Percentiles rank a stretch among this genome's conserved stretches.
These are phyloP conservation scores for Darksidea phi DNA, from an alignment of 495 filamentous ascomycete species.

Conservation along the genomic window DNA sequence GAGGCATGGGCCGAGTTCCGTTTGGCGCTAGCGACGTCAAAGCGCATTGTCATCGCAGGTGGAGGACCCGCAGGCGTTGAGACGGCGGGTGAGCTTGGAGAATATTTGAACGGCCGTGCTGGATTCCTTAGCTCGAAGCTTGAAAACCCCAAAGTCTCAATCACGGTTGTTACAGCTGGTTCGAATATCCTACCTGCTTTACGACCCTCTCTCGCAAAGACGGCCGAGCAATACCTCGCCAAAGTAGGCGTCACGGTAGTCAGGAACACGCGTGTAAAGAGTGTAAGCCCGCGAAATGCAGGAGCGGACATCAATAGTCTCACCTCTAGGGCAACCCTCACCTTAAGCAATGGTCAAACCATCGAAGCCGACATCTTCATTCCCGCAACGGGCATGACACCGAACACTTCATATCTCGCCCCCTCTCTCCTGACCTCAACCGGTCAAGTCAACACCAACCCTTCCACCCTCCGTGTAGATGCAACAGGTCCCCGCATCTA, in stretches of 20 bases:
- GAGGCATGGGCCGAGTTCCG: constrained; percentile 48
- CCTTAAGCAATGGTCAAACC: constrained; percentile 41
- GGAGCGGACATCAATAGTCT: constrained; percentile 13
- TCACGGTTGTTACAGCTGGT: constrained; percentile 47
- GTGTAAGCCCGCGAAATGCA: constrained; percentile 23
- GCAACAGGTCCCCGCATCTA: constrained; percentile 49
- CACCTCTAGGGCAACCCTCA: constrained; percentile 35
- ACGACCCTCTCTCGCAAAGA: constrained; percentile 39
- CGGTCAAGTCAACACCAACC: constrained; percentile 47
- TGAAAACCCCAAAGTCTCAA: constrained; percentile 39
- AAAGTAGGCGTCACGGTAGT: constrained; percentile 49
- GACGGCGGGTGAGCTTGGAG: constrained; percentile 51
- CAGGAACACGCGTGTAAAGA: constrained; percentile 40
- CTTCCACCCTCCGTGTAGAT: constrained; percentile 48
- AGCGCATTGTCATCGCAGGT: constrained; percentile 58
- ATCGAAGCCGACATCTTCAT: constrained; percentile 52
- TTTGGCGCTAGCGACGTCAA: constrained; percentile 51
- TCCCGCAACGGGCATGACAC: constrained; percentile 48
- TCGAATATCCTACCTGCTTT: constrained; percentile 49
- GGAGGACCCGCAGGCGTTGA: constrained; percentile 66
- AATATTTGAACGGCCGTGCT: constrained; percentile 34
- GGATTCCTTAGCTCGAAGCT: constrained; percentile 30
- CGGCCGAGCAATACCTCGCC: constrained; percentile 47
- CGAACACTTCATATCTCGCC: constrained; percentile 50
- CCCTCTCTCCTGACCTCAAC: constrained; percentile 39